Conservation (phyloP, 352 stramenopile genomes). For the Pythium vanterpoolii region DNA sequence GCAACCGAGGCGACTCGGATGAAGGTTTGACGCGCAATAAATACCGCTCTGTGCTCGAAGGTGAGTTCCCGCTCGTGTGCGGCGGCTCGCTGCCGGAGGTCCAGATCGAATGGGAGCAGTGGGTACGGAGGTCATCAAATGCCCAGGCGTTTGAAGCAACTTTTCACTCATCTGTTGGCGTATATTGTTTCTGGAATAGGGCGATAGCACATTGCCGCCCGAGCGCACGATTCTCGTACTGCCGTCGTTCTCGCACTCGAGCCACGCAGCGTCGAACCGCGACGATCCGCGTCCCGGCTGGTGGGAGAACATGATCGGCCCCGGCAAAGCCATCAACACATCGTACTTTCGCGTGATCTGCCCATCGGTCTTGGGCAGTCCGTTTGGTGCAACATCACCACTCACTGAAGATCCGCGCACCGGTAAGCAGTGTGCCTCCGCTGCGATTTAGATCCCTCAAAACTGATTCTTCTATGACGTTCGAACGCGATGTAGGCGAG, state of each 20-base stretch:
- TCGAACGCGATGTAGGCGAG: constrained; percentile 26
- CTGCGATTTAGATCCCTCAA: neutral
- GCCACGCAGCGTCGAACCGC: constrained; percentile 77
- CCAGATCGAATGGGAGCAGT: constrained; percentile 75
- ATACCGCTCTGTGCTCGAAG: constrained; percentile 60
- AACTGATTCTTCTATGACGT: neutral
- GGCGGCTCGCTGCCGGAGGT: constrained; percentile 60
- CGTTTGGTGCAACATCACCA: constrained; percentile 81
- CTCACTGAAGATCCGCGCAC: constrained; percentile 56
- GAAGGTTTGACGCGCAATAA: constrained; percentile 62
- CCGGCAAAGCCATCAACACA: constrained; percentile 84
- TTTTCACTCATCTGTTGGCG: neutral
- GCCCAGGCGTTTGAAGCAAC: neutral
- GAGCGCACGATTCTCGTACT: constrained; percentile 81
- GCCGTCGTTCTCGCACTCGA: constrained; percentile 86
- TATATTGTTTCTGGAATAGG: constrained; percentile 18
- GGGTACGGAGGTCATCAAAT: constrained; percentile 40
- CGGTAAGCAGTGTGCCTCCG: constrained; percentile 7
- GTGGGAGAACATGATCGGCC: constrained; percentile 89
- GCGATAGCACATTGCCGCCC: constrained; percentile 58
- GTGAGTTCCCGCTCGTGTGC: constrained; percentile 53
- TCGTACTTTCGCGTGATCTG: constrained; percentile 88
- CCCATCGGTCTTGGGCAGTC: constrained; percentile 78
- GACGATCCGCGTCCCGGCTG: constrained; percentile 77
- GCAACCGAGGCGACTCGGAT: constrained; percentile 25